Evolutionary conservation across 2,329 filamentous ascomycete genomes (phyloP), one percentile per base, ranked within the genome.

Genomic region (Ophiocordyceps robertsii): DNA sequence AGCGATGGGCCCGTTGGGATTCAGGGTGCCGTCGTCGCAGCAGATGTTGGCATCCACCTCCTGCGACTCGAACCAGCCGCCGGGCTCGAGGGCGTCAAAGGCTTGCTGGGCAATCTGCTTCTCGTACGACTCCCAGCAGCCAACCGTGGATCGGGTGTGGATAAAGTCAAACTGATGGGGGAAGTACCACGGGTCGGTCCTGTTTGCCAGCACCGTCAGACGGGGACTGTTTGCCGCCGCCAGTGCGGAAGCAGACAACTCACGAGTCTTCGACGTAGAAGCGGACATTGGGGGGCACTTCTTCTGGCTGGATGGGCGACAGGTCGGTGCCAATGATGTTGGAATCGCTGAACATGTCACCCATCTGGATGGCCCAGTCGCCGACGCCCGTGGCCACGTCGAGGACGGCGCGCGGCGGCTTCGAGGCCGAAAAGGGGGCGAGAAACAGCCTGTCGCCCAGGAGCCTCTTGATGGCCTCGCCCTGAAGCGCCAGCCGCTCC

Each of bases 201-300:
- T 19, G 30, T n/a, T n/a, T n/a, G n/a, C n/a, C n/a, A n/a, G n/a
- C n/a, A 3, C 53, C 53, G 32, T 47, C 24, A 27, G 24, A 62
- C 62, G 53, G 49, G 46, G 60, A 65, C 51, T 67, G n/a, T n/a
- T n/a, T n/a, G n/a, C n/a, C n/a, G n/a, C n/a, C n/a, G n/a, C n/a
- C n/a, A n/a, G n/a, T n/a, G n/a, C n/a, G 71, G 64, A 67, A 68
- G 2, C 80, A 69, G 47, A 73, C 67, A 53, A 80, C 75, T 51
- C 73, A 78, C 42, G 69, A 69, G 52, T 82, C 77, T 50, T 82
- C 77, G 10, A 82, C 67, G 44, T 78, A 63, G 58, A 80, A 80
- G 8, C 64, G 65, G n/a, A 75, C 66, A 51, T 81, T 81, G 11
- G 71, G 66, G 14, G 76, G 77, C 12, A 80, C 65, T 57, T 62